Conservation (phyloP, 2,329 filamentous ascomycete genomes). For the Monosporascus sp. region DNA sequence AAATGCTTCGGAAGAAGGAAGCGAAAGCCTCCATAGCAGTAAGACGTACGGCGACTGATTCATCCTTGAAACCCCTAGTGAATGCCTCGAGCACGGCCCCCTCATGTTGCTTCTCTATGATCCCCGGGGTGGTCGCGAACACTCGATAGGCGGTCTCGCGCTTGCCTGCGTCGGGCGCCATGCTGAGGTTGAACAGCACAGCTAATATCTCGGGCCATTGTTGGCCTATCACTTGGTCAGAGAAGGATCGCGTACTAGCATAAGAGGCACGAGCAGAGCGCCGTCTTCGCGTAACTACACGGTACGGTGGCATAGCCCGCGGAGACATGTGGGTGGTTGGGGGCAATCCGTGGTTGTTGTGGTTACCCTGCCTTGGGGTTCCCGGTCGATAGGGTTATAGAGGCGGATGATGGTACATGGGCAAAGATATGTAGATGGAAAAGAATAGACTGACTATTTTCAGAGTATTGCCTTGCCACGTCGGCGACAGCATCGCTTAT, state of each 20-base stretch:
- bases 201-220: constrained; percentile 86
- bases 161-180: constrained; percentile 75
- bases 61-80: constrained; percentile 86
- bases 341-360: not conserved
- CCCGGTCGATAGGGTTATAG: too few species aligned
- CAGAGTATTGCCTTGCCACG: constrained; percentile 88
- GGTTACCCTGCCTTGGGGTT: too few species aligned
- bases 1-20: constrained; percentile 87
- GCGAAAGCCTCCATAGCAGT: constrained; percentile 96
- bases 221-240: constrained; percentile 53
- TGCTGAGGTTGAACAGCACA: constrained; percentile 83
- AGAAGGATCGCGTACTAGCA: not conserved
- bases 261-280: not conserved
- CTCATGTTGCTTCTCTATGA: constrained; percentile 95
- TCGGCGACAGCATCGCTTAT: constrained; percentile 97
- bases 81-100: constrained; percentile 86
- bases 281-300: not conserved
- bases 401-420: not conserved
- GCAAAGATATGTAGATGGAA: not conserved
- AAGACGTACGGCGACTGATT: constrained; percentile 77
- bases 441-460: constrained; percentile 62
- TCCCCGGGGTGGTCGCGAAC: constrained; percentile 88
- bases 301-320: not conserved
- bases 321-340: not conserved
- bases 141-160: constrained; percentile 92